Conservation (phyloP, 2,329 filamentous ascomycete species). For the Fusarium nurragi region DNA sequence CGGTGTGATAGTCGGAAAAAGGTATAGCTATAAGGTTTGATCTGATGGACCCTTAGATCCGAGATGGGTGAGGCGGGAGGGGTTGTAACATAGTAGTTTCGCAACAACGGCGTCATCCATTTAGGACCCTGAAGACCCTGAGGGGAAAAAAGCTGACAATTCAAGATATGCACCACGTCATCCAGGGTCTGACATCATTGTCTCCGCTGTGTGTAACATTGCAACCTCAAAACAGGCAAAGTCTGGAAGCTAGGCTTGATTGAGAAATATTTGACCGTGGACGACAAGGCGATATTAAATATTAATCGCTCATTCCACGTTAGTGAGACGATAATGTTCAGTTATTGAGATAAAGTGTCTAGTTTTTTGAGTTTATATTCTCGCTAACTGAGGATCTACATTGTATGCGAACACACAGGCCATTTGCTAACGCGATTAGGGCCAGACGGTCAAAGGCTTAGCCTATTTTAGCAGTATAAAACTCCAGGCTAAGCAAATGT, state of each 20-base stretch:
- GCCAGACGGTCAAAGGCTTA: slow-evolving; percentile 3
- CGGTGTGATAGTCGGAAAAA: neutral
- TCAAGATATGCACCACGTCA: slow-evolving; percentile 13
- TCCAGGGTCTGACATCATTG: slow-evolving; percentile 17
- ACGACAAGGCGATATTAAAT: neutral
- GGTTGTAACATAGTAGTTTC: neutral
- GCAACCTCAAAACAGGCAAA: slow-evolving; percentile 4
- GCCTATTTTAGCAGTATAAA: neutral
- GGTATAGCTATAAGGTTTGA: neutral
- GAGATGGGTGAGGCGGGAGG: neutral
- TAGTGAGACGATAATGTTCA: neutral
- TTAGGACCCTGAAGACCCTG: slow-evolving; percentile 7
- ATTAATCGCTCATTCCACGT: neutral
- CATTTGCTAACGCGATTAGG: slow-evolving; percentile 13
- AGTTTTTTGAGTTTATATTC: neutral
- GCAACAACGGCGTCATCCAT: slow-evolving; percentile 4
- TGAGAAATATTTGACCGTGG: neutral
- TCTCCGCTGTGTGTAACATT: slow-evolving; percentile 3
- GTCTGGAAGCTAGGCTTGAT: neutral
- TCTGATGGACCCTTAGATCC: neutral
- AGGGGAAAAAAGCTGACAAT: neutral
- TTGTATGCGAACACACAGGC: neutral
- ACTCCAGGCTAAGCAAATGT: neutral
- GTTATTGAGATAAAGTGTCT: no score
- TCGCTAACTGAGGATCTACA: neutral